These are phyloP conservation scores for Polyplosphaeria fusca DNA, from an alignment of 495 filamentous ascomycete genomes.

Conservation along the genomic window DNA sequence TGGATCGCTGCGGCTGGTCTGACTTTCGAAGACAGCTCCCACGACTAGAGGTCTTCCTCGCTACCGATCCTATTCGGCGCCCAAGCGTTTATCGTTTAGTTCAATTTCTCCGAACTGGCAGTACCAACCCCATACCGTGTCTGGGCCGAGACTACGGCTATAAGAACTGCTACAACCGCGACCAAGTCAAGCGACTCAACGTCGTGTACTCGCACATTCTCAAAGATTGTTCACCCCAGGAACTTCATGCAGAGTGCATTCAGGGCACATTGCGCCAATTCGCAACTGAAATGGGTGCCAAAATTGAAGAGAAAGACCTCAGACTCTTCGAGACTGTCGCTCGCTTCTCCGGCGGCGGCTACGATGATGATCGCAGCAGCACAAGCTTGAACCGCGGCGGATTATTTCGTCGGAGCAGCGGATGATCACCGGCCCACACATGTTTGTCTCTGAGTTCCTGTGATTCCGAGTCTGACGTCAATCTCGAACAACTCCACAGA, in stretches of 20 bases:
- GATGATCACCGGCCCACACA: no score
- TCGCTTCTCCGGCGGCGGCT: no score
- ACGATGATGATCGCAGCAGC: no score
- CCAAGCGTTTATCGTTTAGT: slow-evolving; percentile 6
- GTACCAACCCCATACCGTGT: background rate
- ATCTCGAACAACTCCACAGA: no score
- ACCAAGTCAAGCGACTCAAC: slow-evolving; percentile 8
- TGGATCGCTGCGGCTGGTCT: slow-evolving; percentile 1
- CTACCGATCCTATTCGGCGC: background rate
- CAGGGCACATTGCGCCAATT: background rate
- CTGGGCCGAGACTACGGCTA: slow-evolving; percentile 14
- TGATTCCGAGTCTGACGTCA: no score
- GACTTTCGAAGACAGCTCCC: background rate
- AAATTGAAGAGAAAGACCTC: background rate
- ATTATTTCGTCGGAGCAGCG: no score
- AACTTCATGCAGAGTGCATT: slow-evolving; percentile 5
- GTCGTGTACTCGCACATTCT: slow-evolving; percentile 5
- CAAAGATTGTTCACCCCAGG: background rate
- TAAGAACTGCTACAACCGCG: slow-evolving; percentile 3
- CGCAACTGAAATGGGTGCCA: background rate
- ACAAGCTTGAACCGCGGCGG: no score
- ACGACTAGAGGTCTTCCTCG: background rate
- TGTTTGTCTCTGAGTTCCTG: no score
- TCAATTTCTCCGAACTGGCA: slow-evolving; percentile 1
- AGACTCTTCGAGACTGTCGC: background rate